Evolutionary conservation across 2,329 filamentous ascomycete species (phyloP).

Genomic region (Ophiostoma montium): DNA sequence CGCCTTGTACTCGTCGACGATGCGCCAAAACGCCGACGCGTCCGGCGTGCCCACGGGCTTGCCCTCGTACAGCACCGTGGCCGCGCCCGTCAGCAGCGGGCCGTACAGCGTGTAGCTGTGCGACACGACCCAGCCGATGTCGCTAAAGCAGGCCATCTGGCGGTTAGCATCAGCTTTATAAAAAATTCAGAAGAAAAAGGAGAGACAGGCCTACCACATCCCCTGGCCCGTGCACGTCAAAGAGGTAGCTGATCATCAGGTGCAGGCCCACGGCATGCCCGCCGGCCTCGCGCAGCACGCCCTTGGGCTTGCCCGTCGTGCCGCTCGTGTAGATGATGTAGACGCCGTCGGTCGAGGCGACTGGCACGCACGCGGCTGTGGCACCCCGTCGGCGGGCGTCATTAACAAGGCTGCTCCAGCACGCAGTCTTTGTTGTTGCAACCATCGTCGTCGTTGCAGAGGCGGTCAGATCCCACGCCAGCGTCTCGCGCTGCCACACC

Average conservation of each 20-base stretch:
- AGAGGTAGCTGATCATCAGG: constrained; percentile 69
- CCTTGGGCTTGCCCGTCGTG: constrained; percentile 72
- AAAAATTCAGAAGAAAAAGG: neutral
- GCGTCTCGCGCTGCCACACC: constrained; percentile 71
- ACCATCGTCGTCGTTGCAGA: constrained; percentile 22
- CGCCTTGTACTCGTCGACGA: constrained; percentile 73
- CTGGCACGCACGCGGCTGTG: constrained; percentile 47
- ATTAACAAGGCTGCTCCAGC: constrained; percentile 62
- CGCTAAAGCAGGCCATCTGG: constrained; percentile 30
- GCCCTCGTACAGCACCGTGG: constrained; percentile 84
- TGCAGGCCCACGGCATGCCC: constrained; percentile 79
- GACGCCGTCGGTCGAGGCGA: constrained; percentile 63
- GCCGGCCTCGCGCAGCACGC: constrained; percentile 67
- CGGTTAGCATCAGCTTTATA: neutral
- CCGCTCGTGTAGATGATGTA: constrained; percentile 86
- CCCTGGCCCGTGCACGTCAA: constrained; percentile 67
- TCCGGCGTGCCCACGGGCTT: constrained; percentile 85
- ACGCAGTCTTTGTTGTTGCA: neutral
- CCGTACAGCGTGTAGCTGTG: constrained; percentile 73
- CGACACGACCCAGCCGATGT: constrained; percentile 87
- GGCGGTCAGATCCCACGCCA: constrained; percentile 58
- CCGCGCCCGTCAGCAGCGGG: constrained; percentile 70
- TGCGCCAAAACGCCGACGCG: constrained; percentile 75
- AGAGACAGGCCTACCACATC: constrained; percentile 39
- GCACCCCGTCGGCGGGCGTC: constrained; percentile 36